Base-by-base conservation (phyloP, 2,329 filamentous ascomycete species). In the Fusarium coicis region DNA sequence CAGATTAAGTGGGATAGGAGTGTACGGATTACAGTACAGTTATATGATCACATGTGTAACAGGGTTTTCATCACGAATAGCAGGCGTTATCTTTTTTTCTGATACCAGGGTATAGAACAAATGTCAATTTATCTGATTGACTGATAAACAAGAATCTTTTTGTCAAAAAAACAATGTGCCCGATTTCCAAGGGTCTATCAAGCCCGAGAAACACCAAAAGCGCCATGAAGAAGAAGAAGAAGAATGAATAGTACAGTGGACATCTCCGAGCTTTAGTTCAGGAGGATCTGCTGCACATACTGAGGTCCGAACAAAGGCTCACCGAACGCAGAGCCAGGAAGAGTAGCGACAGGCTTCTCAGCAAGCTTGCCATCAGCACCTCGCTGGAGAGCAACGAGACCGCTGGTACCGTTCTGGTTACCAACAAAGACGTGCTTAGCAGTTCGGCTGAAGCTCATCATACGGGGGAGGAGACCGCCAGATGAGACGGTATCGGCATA, bases 331-430 rank as follows among this genome's bases (percentile, higher is more conserved):
- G 68, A 55, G 47, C 66, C 63, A 10, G 72, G 42, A 5, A 83
- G 60, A 23, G 65, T 79, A 23, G 78, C 80, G 1, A 75, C 53
- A 10, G 80, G 79, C 39, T 66, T 71, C 56, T 77, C 70, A 10
- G 62, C 53, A 39, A 85, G 74, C 52, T 74, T 77, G 49, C 83
- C 82, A 30, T 77, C 65, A 26, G 58, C 42, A 30, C 72, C 67
- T 52, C 84, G 79, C 53, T 76, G 56, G 60, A 87, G 78, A 12
- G 83, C 85, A 8, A 83, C 78, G 10, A 87, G 73, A 1, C 83
- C 85, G 19, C 70, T 70, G 7, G 78, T 78, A 40, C 85, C 85
- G 58, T 78, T 79, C 78, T 85, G 82, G 80, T 88, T 87, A n/a
- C 81, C 83, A n/a, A 83, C 81, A 71, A 87, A 87, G 50, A 87